These are phyloP conservation scores for Cercospora zeae-maydis DNA, from an alignment of 2,329 filamentous ascomycete genomes.

Conservation along the genomic window DNA sequence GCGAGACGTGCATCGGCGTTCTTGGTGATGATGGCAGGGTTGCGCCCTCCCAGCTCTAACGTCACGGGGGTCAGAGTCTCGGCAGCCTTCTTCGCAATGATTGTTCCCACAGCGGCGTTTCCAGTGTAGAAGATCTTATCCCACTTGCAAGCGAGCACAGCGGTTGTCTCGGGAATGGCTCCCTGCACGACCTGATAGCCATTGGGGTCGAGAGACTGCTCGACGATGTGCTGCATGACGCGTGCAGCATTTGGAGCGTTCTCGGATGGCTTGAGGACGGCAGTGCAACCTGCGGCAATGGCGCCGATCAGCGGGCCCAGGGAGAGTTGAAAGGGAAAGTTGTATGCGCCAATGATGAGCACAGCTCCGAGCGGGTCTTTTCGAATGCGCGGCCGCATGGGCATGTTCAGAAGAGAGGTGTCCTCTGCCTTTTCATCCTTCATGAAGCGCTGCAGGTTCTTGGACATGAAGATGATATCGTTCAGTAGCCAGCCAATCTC, in stretches of 20 bases:
- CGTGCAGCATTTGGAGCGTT: slow-evolving; percentile 70
- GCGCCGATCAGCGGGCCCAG: slow-evolving; percentile 79
- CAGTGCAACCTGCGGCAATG: slow-evolving; percentile 88
- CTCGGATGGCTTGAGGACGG: slow-evolving; percentile 87
- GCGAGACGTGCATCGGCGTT: slow-evolving; percentile 75
- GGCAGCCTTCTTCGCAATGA: slow-evolving; percentile 52
- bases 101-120: slow-evolving; percentile 64
- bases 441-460: slow-evolving; percentile 75
- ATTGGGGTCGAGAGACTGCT: slow-evolving; percentile 69
- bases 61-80: slow-evolving; percentile 70
- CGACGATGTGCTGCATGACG: slow-evolving; percentile 74
- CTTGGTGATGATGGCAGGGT: slow-evolving; percentile 88
- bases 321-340: slow-evolving; percentile 83
- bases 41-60: slow-evolving; percentile 85
- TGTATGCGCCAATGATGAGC: slow-evolving; percentile 84
- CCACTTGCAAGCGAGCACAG: slow-evolving; percentile 83
- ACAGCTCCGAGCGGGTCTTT: slow-evolving; percentile 85
- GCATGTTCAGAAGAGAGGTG: slow-evolving; percentile 63
- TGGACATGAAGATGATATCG: slow-evolving; percentile 74
- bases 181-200: slow-evolving; percentile 80
- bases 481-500: slow-evolving; percentile 78
- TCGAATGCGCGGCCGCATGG: slow-evolving; percentile 70
- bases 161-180: slow-evolving; percentile 72
- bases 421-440: slow-evolving; percentile 74
- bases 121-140: slow-evolving; percentile 99